phyloP scores from a whole-genome alignment of 805 yeast genomes.

The Kockiozyma suomiensis region DNA sequence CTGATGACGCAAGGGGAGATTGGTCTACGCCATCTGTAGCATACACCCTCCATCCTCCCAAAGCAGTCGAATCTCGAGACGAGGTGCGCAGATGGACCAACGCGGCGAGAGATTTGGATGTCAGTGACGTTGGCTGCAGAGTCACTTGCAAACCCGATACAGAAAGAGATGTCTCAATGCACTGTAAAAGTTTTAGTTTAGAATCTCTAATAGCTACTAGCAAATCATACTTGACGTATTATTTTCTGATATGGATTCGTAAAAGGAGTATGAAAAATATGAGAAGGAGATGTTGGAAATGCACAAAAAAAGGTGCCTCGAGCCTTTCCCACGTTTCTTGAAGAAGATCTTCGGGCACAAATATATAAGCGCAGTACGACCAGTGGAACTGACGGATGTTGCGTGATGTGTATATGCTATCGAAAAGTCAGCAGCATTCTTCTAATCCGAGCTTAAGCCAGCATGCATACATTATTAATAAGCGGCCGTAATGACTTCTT shows the following conservation, averaged over 20 bases:
- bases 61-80: slow-evolving; percentile 23
- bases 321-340: neutral
- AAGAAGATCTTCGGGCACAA: slow-evolving; percentile 7
- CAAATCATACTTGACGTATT: slow-evolving; percentile 16
- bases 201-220: too few relatives aligned
- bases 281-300: slow-evolving; percentile 15
- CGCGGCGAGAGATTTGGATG: slow-evolving; percentile 23
- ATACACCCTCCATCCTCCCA: slow-evolving; percentile 34
- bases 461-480: slow-evolving; percentile 12
- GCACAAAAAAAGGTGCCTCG: slow-evolving; percentile 22
- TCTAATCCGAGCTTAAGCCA: too few relatives aligned
- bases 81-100: slow-evolving; percentile 19
- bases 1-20: slow-evolving; percentile 29
- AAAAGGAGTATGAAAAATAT: slow-evolving; percentile 29
- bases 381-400: slow-evolving; percentile 27
- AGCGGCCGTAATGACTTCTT: slow-evolving; percentile 14
- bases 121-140: slow-evolving; percentile 20
- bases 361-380: slow-evolving; percentile 25
- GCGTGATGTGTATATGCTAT: slow-evolving; percentile 23
- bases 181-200: neutral
- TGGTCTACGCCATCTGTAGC: slow-evolving; percentile 32
- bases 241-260: slow-evolving; percentile 19
- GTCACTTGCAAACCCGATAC: slow-evolving; percentile 16
- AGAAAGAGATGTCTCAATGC: slow-evolving; percentile 24
- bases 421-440: neutral